phyloP scores from a whole-genome alignment of 495 filamentous ascomycete genomes.

The Penicillium canariense region DNA sequence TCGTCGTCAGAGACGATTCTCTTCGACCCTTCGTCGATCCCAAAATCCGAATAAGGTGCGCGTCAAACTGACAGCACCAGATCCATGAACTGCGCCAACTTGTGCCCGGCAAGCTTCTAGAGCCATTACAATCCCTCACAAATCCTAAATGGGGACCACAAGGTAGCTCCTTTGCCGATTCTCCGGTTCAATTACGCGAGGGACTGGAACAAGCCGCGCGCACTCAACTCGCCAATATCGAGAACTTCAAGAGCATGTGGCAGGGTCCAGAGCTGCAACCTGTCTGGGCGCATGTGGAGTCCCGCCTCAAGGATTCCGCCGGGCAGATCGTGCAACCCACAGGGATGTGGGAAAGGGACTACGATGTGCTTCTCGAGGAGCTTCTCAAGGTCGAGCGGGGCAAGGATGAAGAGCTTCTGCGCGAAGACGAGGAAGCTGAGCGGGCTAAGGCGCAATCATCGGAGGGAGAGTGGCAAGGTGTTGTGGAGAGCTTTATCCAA shows the following conservation, averaged over 20 bases:
- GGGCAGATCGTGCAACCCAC: constrained; percentile 38
- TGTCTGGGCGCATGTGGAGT: constrained; percentile 37
- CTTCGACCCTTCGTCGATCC: neutral
- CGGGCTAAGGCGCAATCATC: constrained; percentile 28
- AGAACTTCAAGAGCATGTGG: constrained; percentile 37
- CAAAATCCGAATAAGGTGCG: neutral
- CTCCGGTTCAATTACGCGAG: constrained; percentile 27
- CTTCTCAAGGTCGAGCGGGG: constrained; percentile 27
- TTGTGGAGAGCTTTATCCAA: constrained; percentile 33
- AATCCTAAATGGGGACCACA: constrained; percentile 23
- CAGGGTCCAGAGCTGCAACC: constrained; percentile 34
- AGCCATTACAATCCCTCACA: constrained; percentile 33
- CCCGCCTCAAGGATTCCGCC: constrained; percentile 35
- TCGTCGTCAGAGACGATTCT: no score
- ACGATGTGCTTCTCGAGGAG: constrained; percentile 35
- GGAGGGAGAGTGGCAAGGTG: constrained; percentile 32
- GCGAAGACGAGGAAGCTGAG: constrained; percentile 29
- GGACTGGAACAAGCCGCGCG: constrained; percentile 29
- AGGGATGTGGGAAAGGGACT: constrained; percentile 44
- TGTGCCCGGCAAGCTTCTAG: constrained; percentile 39
- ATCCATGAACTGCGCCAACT: constrained; percentile 44
- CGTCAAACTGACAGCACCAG: constrained; percentile 18
- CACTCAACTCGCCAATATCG: constrained; percentile 29
- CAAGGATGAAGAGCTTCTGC: constrained; percentile 25
- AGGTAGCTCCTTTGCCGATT: constrained; percentile 20